Evolutionary conservation across 192 early-diverging fungal genomes (phyloP), one percentile per base, ranked within the genome.

Genomic region (Spizellomyces punctatus): DNA sequence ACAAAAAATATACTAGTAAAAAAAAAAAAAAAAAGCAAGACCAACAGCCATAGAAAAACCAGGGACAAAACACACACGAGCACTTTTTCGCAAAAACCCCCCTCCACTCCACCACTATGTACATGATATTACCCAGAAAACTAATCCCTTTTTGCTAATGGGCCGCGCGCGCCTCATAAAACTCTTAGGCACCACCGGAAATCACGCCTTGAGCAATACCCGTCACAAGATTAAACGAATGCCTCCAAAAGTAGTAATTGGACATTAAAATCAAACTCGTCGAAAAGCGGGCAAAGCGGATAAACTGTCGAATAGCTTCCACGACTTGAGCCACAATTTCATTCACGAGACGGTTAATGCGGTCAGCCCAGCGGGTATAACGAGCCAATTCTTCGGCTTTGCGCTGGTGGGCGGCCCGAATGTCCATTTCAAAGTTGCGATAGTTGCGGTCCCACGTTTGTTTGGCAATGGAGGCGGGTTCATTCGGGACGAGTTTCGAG

Each of bases 211-310:
- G 47, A 10, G 80, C 83, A 71, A 81, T 68, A 19, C 78, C 76
- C 46, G 71, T 78, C 7, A 82, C 66, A 9, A 82, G 44, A 64
- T 78, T 75, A 62, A 82, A 67, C 16, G 77, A 73, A 66, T 79
- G 71, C 69, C 78, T 77, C 83, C 83, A 85, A 54, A 82, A 74
- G 73, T 80, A 85, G 64, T 82, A 82, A 61, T 85, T 85, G 62
- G 68, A 74, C 76, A 85, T 74, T 22, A 85, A 55, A 8, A 80
- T 74, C 61, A 85, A 44, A 46, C 78, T 76, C 47, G 77, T 79
- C 47, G 76, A 80, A 69, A 85, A 82, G 58, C 81, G 55, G 43
- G 83, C 83, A 52, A 85, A 80, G 21, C 76, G 67, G 22, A 85
- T 70, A 48, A 82, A 69, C 75, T 85, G 84, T 47, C 81, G 46